phyloP scores from a whole-genome alignment of 2,329 filamentous ascomycete genomes.

The Pestalotiopsis sp. region DNA sequence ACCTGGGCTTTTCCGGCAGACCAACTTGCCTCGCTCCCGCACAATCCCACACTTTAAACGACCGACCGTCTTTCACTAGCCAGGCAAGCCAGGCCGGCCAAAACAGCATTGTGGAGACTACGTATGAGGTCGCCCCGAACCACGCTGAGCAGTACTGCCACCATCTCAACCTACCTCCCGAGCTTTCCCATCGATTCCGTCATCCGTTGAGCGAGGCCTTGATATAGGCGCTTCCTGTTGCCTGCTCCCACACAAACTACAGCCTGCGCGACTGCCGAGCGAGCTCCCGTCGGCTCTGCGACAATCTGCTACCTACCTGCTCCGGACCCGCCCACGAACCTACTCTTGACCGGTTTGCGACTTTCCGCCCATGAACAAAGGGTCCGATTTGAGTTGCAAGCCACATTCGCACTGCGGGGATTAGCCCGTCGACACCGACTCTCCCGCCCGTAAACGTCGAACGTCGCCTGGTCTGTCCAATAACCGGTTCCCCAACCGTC shows the following conservation, averaged over 20 bases:
- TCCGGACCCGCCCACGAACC: background rate
- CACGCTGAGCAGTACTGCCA: slow-evolving; percentile 1
- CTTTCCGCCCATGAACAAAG: slow-evolving; percentile 7
- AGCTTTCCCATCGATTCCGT: slow-evolving; percentile 13
- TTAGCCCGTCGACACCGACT: background rate
- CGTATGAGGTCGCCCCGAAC: slow-evolving; percentile 4
- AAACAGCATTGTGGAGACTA: slow-evolving; percentile 6
- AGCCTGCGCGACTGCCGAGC: background rate
- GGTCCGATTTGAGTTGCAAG: background rate
- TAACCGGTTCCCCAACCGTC: background rate
- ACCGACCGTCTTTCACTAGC: slow-evolving; percentile 10
- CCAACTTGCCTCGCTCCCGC: background rate
- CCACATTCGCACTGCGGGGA: slow-evolving; percentile 9
- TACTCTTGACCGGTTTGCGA: slow-evolving; percentile 3
- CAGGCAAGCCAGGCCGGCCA: background rate
- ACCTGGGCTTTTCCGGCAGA: background rate
- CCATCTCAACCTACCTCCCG: slow-evolving; percentile 1
- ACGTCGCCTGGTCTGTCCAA: background rate
- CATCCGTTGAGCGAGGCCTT: slow-evolving; percentile 2
- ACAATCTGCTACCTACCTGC: background rate
- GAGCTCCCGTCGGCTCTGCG: background rate
- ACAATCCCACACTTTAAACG: slow-evolving; percentile 13
- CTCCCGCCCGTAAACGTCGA: background rate
- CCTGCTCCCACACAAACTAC: background rate
- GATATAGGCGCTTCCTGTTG: background rate